Evolutionary conservation across 139 green algal species (phyloP), one percentile per base, ranked within the genome.

Genomic region (Ettlia oleoabundans): DNA sequence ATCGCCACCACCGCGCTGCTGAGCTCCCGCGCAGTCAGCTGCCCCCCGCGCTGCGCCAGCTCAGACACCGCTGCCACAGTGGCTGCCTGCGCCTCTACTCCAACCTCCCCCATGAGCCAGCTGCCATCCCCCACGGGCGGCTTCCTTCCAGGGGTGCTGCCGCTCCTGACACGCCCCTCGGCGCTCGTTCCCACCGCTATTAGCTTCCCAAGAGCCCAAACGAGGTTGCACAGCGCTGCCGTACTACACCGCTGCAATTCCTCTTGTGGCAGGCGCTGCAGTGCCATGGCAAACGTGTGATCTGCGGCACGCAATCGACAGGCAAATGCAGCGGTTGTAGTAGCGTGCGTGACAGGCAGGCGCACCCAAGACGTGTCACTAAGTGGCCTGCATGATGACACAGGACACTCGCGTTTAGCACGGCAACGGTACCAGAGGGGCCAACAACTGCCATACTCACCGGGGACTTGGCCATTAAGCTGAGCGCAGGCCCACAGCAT

Each of bases 401-500:
- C n/a, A n/a, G n/a, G n/a, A n/a, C n/a, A n/a, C n/a, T n/a, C n/a
- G n/a, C n/a, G n/a, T n/a, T n/a, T n/a, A n/a, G n/a, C n/a, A n/a
- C n/a, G n/a, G n/a, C n/a, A n/a, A n/a, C n/a, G n/a, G n/a, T n/a
- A n/a, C n/a, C n/a, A n/a, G n/a, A n/a, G n/a, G n/a, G n/a, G n/a
- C n/a, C n/a, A n/a, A n/a, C n/a, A n/a, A n/a, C n/a, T n/a, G n/a
- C n/a, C n/a, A n/a, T n/a, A 8, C 73, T 26, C 35, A 80, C 73
- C 73, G 22, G 73, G 53, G 26, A 80, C 7, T 37, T 28, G n/a
- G 73, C 53, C 47, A 15, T 53, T 64, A 9, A 84, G 52, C 15
- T 84, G 73, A 1, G 6, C 66, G 7, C 69, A 58, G 10, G 51
- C 82, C 62, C 76, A 84, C 37, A 76, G 33, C 58, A 83, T 19